Evolutionary conservation across 805 yeast genomes (phyloP), one percentile per base, ranked within the genome.

Genomic region (Candida cerambycidarum): DNA sequence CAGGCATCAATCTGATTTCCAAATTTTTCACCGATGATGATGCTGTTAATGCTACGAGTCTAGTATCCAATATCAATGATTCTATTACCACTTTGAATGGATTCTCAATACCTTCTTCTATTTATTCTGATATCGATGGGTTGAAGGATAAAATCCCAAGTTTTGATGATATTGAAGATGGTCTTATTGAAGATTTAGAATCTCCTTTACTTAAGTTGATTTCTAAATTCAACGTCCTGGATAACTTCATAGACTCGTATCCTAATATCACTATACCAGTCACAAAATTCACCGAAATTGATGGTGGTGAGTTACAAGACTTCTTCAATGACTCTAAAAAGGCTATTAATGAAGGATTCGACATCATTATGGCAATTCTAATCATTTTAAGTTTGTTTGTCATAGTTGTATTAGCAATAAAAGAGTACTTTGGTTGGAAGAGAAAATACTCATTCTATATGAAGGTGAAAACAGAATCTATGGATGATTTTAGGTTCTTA

Each of bases 21-120:
- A 66, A 70, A 41, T 71, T 85, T 32, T 82, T 89, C 44, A 46
- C 58, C 1, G 55, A 56, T 5, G 38, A 73, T 10, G 69, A 71
- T 39, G 55, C 55, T 18, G 55, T 56, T 21, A 55, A 61, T 19
- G 57, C 62, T 18, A 51, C 68, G 2, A 54, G 62, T n/a, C 55
- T 62, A 4, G 48, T 80, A 12, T 53, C 61, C 3, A 68, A 73
- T 18, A 80, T 89, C 19, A 79, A 81, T 53, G 56, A 85, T 14
- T 79, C 89, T 0, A 70, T 88, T 3, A 56, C 62, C 8, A 63
- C 78, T 0, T 62, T 92, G 50, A 63, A 75, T 48, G 54, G 82
- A 45, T 59, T 92, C 43, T 57, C 76, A 12, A 85, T 93, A 10
- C 88, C 97, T 1, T 54, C 78, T 0, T 63, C 80, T 0, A 80